These are phyloP conservation scores for Lactifluus piperatus DNA, from an alignment of 768 basidiomycete species.

Conservation along the genomic window DNA sequence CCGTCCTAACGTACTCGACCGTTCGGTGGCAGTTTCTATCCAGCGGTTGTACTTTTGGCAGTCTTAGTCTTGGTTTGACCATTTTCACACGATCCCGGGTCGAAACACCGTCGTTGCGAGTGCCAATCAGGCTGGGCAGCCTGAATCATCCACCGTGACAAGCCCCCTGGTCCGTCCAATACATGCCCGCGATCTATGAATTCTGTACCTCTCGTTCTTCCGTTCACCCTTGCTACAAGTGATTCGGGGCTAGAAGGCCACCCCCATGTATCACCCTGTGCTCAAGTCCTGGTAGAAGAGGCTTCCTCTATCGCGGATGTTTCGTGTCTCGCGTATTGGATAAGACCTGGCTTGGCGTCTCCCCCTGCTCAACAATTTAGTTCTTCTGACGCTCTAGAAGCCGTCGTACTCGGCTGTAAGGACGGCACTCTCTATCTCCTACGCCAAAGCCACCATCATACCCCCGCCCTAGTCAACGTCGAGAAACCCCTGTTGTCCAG, in stretches of 20 bases:
- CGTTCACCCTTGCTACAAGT: constrained; percentile 3
- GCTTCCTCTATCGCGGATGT: constrained; percentile 5
- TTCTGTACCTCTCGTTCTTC: constrained; percentile 14
- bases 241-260: neutral
- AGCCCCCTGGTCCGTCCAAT: neutral
- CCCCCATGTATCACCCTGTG: neutral
- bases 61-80: neutral
- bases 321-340: neutral
- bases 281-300: neutral
- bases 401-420: constrained; percentile 29
- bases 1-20: too few species aligned
- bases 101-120: neutral
- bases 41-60: neutral
- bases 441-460: constrained; percentile 4
- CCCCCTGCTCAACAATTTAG: neutral
- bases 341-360: neutral
- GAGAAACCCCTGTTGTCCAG: constrained; percentile 7
- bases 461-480: neutral
- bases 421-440: constrained; percentile 33
- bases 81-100: neutral
- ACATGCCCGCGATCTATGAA: constrained; percentile 3
- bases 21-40: too few species aligned
- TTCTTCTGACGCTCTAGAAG: constrained; percentile 16
- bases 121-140: too few species aligned
- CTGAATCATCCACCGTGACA: too few species aligned